phyloP scores from a whole-genome alignment of 306 rosid species.

The Oemleria cerasiformis region DNA sequence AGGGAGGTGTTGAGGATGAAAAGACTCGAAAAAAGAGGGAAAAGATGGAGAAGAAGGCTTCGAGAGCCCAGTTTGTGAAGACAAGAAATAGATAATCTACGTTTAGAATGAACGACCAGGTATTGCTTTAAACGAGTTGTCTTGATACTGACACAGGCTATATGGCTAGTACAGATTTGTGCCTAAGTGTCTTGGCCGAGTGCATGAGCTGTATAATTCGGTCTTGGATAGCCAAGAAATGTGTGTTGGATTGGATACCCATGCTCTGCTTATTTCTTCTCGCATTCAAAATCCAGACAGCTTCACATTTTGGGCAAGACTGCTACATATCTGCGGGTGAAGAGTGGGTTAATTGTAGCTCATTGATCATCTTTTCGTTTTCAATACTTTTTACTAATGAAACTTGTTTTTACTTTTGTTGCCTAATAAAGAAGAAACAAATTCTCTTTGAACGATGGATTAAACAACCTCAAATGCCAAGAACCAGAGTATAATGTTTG shows the following conservation, averaged over 20 bases:
- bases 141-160: neutral
- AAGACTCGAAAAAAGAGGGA: slow-evolving; percentile 91
- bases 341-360: no score
- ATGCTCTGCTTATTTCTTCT: neutral
- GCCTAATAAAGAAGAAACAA: no score
- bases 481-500: no score
- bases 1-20: slow-evolving; percentile 84
- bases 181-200: neutral
- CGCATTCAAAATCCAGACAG: neutral
- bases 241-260: neutral
- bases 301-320: no score
- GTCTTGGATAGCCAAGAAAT: neutral
- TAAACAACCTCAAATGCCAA: no score
- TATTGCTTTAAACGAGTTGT: neutral
- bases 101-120: neutral
- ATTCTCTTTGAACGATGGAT: no score
- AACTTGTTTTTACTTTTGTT: no score
- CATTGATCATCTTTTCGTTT: no score
- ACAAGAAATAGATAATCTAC: slow-evolving; percentile 62
- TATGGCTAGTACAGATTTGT: neutral
- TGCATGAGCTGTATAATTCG: neutral
- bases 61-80: slow-evolving; percentile 69
- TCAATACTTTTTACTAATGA: no score
- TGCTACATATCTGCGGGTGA: neutral
- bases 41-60: slow-evolving; percentile 92